These are phyloP conservation scores for Aspergillus ibericus DNA, from an alignment of 2,329 filamentous ascomycete genomes.

Conservation along the genomic window DNA sequence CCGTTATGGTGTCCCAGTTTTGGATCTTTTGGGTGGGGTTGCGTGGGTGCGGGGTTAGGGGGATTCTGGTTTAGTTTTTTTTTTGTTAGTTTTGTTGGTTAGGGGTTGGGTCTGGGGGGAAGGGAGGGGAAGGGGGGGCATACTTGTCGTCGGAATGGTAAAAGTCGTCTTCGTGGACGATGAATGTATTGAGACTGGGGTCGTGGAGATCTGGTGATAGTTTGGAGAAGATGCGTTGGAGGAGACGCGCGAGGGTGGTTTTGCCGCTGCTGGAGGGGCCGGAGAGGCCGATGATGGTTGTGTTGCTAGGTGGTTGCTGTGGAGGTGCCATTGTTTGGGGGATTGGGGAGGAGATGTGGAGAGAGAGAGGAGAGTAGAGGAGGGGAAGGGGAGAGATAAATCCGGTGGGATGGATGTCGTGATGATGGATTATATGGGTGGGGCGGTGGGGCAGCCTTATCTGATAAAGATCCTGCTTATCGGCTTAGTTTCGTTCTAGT, in stretches of 20 bases:
- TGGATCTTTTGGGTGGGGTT: conserved; percentile 55
- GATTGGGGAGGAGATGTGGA: too few relatives aligned
- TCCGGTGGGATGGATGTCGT: neutral
- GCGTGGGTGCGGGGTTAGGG: conserved; percentile 49
- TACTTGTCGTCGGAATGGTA: conserved; percentile 77
- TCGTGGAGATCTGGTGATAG: neutral
- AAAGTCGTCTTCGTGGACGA: conserved; percentile 96
- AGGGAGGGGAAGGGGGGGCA: conserved; percentile 24
- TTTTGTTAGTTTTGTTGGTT: neutral
- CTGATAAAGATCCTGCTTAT: neutral
- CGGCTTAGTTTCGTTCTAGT: too few relatives aligned
- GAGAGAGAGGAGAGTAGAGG: neutral
- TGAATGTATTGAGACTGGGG: conserved; percentile 52
- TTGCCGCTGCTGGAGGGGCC: conserved; percentile 93
- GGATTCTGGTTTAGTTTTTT: conserved; percentile 36
- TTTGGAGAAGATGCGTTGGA: conserved; percentile 76
- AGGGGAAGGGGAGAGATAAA: neutral
- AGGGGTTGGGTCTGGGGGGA: neutral
- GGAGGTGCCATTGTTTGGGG: neutral
- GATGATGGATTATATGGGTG: neutral
- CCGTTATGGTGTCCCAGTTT: conserved; percentile 89
- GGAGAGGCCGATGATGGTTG: conserved; percentile 74
- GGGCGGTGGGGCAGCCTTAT: neutral
- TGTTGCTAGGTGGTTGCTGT: neutral
- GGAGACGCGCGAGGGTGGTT: conserved; percentile 82